These are phyloP conservation scores for Pneumocystis oryctolagi DNA, from an alignment of 1,139 yeast genomes.

Conservation along the genomic window DNA sequence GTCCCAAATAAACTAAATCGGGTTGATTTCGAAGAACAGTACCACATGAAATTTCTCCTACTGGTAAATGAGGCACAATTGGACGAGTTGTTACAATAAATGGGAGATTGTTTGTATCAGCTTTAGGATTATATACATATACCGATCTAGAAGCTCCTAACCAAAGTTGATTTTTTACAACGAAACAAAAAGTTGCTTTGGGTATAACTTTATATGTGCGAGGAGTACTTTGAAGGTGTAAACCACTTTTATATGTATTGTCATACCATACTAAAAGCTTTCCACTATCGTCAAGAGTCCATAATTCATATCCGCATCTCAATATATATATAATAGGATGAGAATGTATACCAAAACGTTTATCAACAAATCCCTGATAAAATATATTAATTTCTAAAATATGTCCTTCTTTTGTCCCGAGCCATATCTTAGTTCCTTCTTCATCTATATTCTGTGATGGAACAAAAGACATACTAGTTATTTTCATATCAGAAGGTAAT, in stretches of 20 bases:
- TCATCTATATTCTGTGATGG: constrained; percentile 13
- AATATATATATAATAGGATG: constrained; percentile 21
- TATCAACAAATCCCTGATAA: constrained; percentile 14
- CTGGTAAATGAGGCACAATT: constrained; percentile 17
- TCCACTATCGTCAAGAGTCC: constrained; percentile 31
- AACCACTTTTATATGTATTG: constrained; percentile 2
- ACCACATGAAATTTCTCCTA: constrained; percentile 26
- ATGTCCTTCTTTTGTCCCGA: constrained; percentile 28
- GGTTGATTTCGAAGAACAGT: constrained; percentile 19
- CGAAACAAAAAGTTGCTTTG: constrained; percentile 21
- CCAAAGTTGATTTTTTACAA: constrained; percentile 24
- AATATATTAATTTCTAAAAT: constrained; percentile 22
- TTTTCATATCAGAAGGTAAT: constrained; percentile 19
- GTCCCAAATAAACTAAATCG: constrained; percentile 28
- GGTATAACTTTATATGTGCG: constrained; percentile 23
- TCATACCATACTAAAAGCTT: constrained; percentile 26
- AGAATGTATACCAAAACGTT: constrained; percentile 22
- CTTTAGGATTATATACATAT: constrained; percentile 24
- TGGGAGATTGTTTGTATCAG: constrained; percentile 13
- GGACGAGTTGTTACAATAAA: constrained; percentile 22
- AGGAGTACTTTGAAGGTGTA: constrained; percentile 20
- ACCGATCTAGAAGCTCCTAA: constrained; percentile 25
- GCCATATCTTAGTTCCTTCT: constrained; percentile 22
- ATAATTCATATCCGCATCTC: constrained; percentile 19
- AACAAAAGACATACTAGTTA: constrained; percentile 20